phyloP scores from a whole-genome alignment of 2,329 filamentous ascomycete species.

The Pseudogymnoascus sp. region DNA sequence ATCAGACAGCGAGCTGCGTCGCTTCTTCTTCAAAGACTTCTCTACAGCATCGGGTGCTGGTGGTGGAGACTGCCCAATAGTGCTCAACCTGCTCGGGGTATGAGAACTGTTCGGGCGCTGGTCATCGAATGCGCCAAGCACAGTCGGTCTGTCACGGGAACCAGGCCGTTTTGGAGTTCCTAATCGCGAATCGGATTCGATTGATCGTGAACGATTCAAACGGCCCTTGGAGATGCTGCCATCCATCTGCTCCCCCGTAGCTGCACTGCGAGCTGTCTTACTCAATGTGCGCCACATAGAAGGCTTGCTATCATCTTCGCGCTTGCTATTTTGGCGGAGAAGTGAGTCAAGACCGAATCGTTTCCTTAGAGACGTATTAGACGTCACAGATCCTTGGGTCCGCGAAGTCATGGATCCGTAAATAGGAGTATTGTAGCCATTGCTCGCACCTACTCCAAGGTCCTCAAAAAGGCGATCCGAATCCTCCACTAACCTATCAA shows the following conservation, averaged over 20 bases:
- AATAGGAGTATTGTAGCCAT: constrained; percentile 16
- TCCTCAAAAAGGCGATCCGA: constrained; percentile 83
- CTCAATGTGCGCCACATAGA: constrained; percentile 85
- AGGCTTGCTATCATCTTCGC: constrained; percentile 60
- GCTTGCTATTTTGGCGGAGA: constrained; percentile 72
- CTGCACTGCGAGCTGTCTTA: constrained; percentile 61
- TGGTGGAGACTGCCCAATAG: constrained; percentile 27
- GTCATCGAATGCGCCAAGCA: constrained; percentile 58
- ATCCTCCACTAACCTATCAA: constrained; percentile 85
- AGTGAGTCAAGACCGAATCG: constrained; percentile 76
- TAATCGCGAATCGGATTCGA: constrained; percentile 54
- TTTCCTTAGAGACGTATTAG: constrained; percentile 75
- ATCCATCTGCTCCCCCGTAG: constrained; percentile 46
- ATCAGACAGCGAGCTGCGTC: constrained; percentile 87
- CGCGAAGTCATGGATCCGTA: constrained; percentile 24
- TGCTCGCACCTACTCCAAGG: constrained; percentile 28
- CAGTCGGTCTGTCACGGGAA: constrained; percentile 53
- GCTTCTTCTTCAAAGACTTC: constrained; percentile 61
- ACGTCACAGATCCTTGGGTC: constrained; percentile 61
- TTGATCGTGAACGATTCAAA: constrained; percentile 66
- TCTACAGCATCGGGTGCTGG: constrained; percentile 34
- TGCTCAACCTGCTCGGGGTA: constrained; percentile 29
- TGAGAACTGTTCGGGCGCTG: constrained; percentile 50
- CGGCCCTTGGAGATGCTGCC: constrained; percentile 61
- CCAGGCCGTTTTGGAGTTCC: constrained; percentile 45